phyloP scores from a whole-genome alignment of 805 yeast genomes.

The Saccharomycodes ludwigii region DNA sequence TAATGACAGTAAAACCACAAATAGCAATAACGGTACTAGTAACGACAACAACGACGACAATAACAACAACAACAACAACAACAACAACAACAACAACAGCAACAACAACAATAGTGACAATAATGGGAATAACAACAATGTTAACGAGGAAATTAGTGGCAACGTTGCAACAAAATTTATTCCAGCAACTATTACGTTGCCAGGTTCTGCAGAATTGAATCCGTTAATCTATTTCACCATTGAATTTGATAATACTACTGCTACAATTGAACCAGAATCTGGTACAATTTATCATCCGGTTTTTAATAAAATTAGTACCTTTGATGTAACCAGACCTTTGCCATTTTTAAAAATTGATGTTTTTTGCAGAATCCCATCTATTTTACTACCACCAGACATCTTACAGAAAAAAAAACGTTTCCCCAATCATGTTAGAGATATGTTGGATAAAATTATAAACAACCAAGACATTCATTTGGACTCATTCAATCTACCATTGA shows the following conservation, averaged over 20 bases:
- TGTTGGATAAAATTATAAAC: constrained; percentile 26
- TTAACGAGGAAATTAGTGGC: constrained; percentile 24
- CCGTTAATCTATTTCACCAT: constrained; percentile 75
- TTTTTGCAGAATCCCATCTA: constrained; percentile 65
- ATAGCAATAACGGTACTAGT: constrained; percentile 13
- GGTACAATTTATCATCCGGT: constrained; percentile 70
- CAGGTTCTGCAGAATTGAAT: constrained; percentile 42
- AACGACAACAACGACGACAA: constrained; percentile 8
- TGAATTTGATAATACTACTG: constrained; percentile 91
- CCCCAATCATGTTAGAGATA: constrained; percentile 14
- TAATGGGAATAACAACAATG: constrained; percentile 17
- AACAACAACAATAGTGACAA: not conserved
- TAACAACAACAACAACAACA: constrained; percentile 3
- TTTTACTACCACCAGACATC: constrained; percentile 35
- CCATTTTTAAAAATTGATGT: constrained; percentile 63
- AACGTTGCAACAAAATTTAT: constrained; percentile 24
- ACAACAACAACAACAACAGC: constrained; percentile 7
- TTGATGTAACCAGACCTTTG: constrained; percentile 63
- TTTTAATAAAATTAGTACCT: constrained; percentile 83
- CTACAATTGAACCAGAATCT: constrained; percentile 73
- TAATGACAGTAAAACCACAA: too few relatives aligned
- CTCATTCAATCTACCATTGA: constrained; percentile 49
- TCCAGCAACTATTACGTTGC: constrained; percentile 44
- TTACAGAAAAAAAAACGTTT: constrained; percentile 19
- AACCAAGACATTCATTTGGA: constrained; percentile 68